Base-by-base conservation (phyloP, 306 rosid genomes). In the Lathyrus tuberosus region DNA sequence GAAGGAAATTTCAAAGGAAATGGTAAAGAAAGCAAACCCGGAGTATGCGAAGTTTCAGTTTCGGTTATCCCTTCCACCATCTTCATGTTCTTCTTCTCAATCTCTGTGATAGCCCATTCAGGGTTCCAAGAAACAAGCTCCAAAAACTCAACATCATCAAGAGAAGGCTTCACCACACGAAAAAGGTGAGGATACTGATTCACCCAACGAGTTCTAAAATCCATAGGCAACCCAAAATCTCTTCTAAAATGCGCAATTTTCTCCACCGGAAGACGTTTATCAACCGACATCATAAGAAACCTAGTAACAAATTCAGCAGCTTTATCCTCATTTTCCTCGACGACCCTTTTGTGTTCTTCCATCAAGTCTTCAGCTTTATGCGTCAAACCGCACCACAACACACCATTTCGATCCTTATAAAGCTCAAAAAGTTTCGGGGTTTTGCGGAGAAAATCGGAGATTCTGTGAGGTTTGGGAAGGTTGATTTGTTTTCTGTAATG, bases 111-210 rank as follows among this genome's bases (percentile, higher is more conserved):
- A 16, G 96, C 92, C 97, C 90, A 86, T 18, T 70, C 48, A 74
- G 96, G 96, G 54, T 85, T 85, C 96, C 97, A 90, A 76, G 65
- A 61, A 22, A 83, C 94, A 80, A 88, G 98, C 76, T 90, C 94
- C 82, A 93, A 81, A 42, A 82, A 85, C 84, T 85, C 96, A 62
- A 65, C 33, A 11, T 80, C 96, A 44, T 88, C 97, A 8, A 30
- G 43, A 26, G 73, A 62, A 33, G 75, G 66, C 43, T 79, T 78
- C 8, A 83, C 87, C 16, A 86, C 79, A 75, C 33, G 84, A 37
- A 90, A 93, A 10, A 37, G 63, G 12, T 83, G 83, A 10, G 98
- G 90, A 67, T 86, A 93, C 57, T 75, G 67, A 41, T 84, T 83
- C 11, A 85, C 90, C 98, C 97, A 90, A 58, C 47, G 65, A 15